These are phyloP conservation scores for Oryza rufipogon DNA, from an alignment of 176 grass and related monocot species.

Conservation along the genomic window DNA sequence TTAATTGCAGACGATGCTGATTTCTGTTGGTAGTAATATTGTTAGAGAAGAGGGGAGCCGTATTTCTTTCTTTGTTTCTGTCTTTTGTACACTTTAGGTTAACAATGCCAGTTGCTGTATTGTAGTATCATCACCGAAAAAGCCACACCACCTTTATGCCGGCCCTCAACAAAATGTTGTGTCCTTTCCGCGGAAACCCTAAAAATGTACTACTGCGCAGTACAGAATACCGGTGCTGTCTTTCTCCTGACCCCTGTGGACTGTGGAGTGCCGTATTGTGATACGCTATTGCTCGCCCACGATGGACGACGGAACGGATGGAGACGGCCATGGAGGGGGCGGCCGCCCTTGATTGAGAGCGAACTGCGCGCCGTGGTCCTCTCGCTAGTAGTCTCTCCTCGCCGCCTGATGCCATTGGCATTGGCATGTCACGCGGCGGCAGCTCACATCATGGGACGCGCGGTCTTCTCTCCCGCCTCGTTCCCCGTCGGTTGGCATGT, in stretches of 20 bases:
- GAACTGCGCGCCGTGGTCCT: constrained; percentile 27
- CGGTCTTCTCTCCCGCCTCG: constrained; percentile 18
- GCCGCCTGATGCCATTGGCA: too few relatives aligned
- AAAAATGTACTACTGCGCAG: too few relatives aligned
- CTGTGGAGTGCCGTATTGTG: constrained; percentile 36
- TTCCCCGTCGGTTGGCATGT: constrained; percentile 45
- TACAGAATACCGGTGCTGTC: not conserved
- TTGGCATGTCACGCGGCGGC: constrained; percentile 14
- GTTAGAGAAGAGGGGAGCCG: not conserved
- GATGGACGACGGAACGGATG: constrained; percentile 5
- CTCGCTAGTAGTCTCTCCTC: not conserved
- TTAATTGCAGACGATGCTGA: not conserved
- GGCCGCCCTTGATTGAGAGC: not conserved
- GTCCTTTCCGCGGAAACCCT: constrained; percentile 24
- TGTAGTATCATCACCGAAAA: constrained; percentile 5
- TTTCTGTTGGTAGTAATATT: not conserved
- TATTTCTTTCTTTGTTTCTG: not conserved
- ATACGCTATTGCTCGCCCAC: not conserved
- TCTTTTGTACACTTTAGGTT: constrained; percentile 8
- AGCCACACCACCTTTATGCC: not conserved
- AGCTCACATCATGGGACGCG: constrained; percentile 27
- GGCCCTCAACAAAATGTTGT: constrained; percentile 10
- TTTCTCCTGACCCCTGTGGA: not conserved
- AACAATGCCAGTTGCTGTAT: constrained; percentile 12
- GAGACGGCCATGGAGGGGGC: not conserved